A percentile compares a stretch with the other conserved stretches of the same genome.
These are phyloP conservation scores for Euphorbia celastroides DNA, from an alignment of 441 rosid species.

Conservation along the genomic window DNA sequence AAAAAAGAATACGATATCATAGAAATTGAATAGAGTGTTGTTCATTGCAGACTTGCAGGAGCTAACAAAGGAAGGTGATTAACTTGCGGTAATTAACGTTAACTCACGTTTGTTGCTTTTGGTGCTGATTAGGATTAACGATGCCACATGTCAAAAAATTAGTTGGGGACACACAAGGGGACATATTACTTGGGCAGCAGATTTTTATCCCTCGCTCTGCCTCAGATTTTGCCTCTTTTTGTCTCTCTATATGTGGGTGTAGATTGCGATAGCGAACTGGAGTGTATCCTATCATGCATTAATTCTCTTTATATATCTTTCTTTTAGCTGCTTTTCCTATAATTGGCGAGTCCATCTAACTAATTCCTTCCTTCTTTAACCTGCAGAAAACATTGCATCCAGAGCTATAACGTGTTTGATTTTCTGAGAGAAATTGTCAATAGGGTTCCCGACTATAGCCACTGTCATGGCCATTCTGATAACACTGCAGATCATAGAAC, in stretches of 20 bases:
- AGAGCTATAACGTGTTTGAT: constrained; percentile 91
- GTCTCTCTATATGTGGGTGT: not conserved
- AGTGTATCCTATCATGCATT: not conserved
- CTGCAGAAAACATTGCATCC: constrained; percentile 92
- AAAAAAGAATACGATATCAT: no score
- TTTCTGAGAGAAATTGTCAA: constrained; percentile 87
- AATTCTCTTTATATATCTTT: not conserved
- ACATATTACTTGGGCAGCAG: no score
- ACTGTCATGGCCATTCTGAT: constrained; percentile 58
- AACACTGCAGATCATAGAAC: constrained; percentile 55
- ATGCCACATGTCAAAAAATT: no score
- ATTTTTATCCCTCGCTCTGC: not conserved
- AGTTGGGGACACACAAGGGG: no score
- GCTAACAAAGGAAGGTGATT: no score
- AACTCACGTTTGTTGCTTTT: no score
- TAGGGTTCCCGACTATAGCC: constrained; percentile 71
- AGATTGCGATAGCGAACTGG: not conserved
- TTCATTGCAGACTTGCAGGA: no score
- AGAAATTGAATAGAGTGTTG: no score
- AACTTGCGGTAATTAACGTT: no score
- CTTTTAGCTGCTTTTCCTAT: not conserved
- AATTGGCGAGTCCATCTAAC: constrained; percentile 6
- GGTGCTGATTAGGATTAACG: no score
- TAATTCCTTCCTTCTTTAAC: constrained; percentile 14
- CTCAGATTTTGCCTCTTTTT: not conserved